phyloP scores from a whole-genome alignment of 1,139 yeast species.

The Pichia sp. region DNA sequence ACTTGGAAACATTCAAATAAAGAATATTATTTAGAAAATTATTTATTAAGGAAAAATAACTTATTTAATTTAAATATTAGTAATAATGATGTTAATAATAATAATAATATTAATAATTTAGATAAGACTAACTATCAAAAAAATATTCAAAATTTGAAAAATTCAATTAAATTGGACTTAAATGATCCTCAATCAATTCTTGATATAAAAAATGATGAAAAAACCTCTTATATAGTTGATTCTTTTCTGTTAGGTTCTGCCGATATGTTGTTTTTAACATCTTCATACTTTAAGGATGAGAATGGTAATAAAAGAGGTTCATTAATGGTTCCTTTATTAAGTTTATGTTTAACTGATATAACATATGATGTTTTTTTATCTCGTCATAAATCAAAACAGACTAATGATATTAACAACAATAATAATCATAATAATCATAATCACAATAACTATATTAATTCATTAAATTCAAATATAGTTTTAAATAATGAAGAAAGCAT shows the following conservation, averaged over 20 bases:
- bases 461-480: background rate
- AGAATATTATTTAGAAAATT: conserved; percentile 4
- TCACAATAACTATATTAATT: background rate
- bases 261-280: conserved; percentile 68
- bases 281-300: conserved; percentile 73
- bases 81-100: too few relatives aligned
- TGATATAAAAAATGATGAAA: conserved; percentile 22
- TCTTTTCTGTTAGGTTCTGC: conserved; percentile 73
- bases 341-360: conserved; percentile 54
- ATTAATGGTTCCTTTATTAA: conserved; percentile 63
- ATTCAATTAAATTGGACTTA: background rate
- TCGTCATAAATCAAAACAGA: background rate
- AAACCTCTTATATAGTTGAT: conserved; percentile 61
- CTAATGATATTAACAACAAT: background rate
- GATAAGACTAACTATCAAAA: too few relatives aligned
- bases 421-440: too few relatives aligned
- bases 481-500: conserved; percentile 4
- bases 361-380: conserved; percentile 29
- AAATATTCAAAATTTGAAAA: background rate
- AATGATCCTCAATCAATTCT: conserved; percentile 12
- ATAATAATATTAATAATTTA: too few relatives aligned
- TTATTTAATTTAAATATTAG: too few relatives aligned
- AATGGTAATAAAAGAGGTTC: conserved; percentile 78
- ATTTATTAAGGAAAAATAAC: background rate
- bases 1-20: conserved; percentile 13